Percentiles rank a stretch among this genome's conserved stretches.
These are phyloP conservation scores for Rhizoclosmatium globosum DNA, from an alignment of 192 early-diverging fungal genomes.

Conservation along the genomic window DNA sequence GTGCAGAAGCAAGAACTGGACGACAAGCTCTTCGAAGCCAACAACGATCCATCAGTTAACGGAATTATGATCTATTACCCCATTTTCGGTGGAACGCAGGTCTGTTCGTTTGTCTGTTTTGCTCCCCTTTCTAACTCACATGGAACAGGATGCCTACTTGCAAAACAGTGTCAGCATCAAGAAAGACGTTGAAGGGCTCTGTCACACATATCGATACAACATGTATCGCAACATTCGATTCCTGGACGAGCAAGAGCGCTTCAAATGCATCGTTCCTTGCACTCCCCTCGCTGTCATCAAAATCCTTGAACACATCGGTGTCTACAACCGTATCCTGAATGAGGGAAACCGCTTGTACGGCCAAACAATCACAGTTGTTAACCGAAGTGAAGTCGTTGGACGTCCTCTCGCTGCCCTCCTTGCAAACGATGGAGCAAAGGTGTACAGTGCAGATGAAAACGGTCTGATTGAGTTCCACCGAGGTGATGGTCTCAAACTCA, in stretches of 20 bases:
- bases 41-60: slow-evolving; percentile 82
- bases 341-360: slow-evolving; percentile 97
- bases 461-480: slow-evolving; percentile 76
- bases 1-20: slow-evolving; percentile 86
- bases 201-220: slow-evolving; percentile 93
- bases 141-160: slow-evolving; percentile 83
- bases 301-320: slow-evolving; percentile 94
- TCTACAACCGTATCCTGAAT: slow-evolving; percentile 85
- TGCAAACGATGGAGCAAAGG: slow-evolving; percentile 98
- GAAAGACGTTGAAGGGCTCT: slow-evolving; percentile 98
- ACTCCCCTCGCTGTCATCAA: slow-evolving; percentile 98
- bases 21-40: slow-evolving; percentile 84
- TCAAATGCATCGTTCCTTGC: slow-evolving; percentile 98
- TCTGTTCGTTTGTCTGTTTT: slow-evolving; percentile 37
- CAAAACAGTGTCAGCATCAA: slow-evolving; percentile 86
- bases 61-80: slow-evolving; percentile 99
- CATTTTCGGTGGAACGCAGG: slow-evolving; percentile 91
- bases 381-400: slow-evolving; percentile 97
- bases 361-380: slow-evolving; percentile 89
- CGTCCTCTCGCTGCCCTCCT: slow-evolving; percentile 95
- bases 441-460: slow-evolving; percentile 93
- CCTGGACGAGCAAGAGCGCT: slow-evolving; percentile 78
- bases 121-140: not conserved
- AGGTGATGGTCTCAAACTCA: slow-evolving; percentile 50
- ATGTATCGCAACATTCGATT: slow-evolving; percentile 96